These are phyloP conservation scores for Saccharum spontaneum DNA, from an alignment of 176 grass and related monocot genomes.

Conservation along the genomic window DNA sequence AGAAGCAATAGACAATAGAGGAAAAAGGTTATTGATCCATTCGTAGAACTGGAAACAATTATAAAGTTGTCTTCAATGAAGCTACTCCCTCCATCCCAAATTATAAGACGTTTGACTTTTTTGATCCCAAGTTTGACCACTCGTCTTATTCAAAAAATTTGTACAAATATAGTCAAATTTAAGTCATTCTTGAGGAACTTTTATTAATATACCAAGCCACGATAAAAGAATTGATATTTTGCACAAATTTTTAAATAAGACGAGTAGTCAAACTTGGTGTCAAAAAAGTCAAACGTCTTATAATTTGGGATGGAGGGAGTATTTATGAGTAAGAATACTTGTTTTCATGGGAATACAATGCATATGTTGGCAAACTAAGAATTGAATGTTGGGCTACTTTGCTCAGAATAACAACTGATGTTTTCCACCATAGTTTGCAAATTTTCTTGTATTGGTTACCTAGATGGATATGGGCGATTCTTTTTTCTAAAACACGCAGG, in stretches of 20 bases:
- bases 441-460: background rate
- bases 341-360: background rate
- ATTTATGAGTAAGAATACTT: background rate
- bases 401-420: background rate
- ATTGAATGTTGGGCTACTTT: background rate
- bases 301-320: too few species aligned
- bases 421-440: background rate
- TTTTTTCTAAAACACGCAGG: background rate
- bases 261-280: too few species aligned
- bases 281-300: too few species aligned
- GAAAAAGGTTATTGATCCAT: background rate
- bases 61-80: background rate
- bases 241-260: too few species aligned
- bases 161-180: too few species aligned
- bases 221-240: too few species aligned
- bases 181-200: too few species aligned
- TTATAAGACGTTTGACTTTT: too few species aligned
- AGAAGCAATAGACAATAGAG: background rate
- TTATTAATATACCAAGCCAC: too few species aligned
- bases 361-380: background rate
- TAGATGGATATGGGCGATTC: background rate
- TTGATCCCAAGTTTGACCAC: too few species aligned
- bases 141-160: too few species aligned
- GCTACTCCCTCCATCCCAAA: too few species aligned
- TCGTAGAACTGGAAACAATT: background rate